These are phyloP conservation scores for Mycena maculata DNA, from an alignment of 768 basidiomycete genomes.

Conservation along the genomic window DNA sequence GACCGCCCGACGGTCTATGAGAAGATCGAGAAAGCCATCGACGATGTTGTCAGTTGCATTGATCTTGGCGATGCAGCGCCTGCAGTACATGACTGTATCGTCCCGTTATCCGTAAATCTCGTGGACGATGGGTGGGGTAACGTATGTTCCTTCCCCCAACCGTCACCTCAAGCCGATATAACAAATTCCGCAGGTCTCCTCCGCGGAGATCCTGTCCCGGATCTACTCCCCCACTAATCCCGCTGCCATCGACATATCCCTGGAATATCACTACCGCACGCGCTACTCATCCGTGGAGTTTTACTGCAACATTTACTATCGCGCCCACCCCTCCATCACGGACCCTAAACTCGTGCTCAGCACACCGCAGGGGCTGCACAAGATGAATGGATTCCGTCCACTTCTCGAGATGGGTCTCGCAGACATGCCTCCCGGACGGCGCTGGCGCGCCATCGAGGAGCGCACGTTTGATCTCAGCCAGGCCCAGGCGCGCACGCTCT, in stretches of 20 bases:
- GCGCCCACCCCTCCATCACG: not conserved
- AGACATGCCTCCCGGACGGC: slow-evolving; percentile 15
- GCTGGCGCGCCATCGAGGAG: slow-evolving; percentile 25
- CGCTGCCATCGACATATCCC: slow-evolving; percentile 18
- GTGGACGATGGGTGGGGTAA: slow-evolving; percentile 22
- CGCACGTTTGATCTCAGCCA: slow-evolving; percentile 4
- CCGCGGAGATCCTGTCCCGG: slow-evolving; percentile 16
- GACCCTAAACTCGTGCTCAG: not conserved
- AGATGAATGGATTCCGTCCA: slow-evolving; percentile 23
- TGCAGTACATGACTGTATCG: slow-evolving; percentile 17
- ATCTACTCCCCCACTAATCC: slow-evolving; percentile 25
- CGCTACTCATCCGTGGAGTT: slow-evolving; percentile 27
- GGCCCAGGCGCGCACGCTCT: not conserved
- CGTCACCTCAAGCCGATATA: not conserved
- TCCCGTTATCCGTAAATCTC: slow-evolving; percentile 5
- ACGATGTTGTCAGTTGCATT: not conserved
- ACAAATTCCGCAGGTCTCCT: slow-evolving; percentile 1
- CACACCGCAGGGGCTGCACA: not conserved
- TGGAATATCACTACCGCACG: slow-evolving; percentile 27
- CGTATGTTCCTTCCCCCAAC: not conserved
- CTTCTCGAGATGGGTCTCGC: slow-evolving; percentile 22
- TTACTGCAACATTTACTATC: slow-evolving; percentile 24
- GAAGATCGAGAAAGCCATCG: slow-evolving; percentile 14
- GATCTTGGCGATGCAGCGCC: slow-evolving; percentile 4
- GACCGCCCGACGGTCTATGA: slow-evolving; percentile 15